Evolutionary conservation across 2,329 filamentous ascomycete genomes (phyloP).

Genomic region (Apiospora saccharicola): DNA sequence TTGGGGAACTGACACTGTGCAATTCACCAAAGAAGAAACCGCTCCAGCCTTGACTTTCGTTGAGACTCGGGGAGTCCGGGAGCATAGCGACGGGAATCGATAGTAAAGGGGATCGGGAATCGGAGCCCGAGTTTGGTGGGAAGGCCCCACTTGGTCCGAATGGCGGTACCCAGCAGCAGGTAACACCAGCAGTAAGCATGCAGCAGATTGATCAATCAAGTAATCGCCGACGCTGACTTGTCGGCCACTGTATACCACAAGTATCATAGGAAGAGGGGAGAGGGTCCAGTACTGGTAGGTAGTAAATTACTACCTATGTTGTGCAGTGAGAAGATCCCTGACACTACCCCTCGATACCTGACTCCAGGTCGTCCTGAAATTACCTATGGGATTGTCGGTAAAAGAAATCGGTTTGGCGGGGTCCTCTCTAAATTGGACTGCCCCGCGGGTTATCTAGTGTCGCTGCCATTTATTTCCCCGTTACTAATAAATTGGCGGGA

Average conservation of each 20-base stretch:
- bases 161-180: not conserved
- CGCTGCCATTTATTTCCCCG: not conserved
- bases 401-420: slow-evolving; percentile 5
- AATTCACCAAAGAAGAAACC: not conserved
- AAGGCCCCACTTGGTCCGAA: not conserved
- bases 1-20: too few relatives aligned
- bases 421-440: slow-evolving; percentile 13
- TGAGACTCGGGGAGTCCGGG: not conserved
- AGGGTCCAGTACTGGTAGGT: not conserved
- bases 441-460: not conserved
- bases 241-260: not conserved
- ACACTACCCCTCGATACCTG: not conserved
- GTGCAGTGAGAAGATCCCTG: not conserved
- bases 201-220: not conserved
- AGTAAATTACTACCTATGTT: too few relatives aligned
- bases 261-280: not conserved
- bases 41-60: not conserved
- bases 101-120: not conserved
- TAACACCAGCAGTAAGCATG: not conserved
- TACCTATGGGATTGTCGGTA: not conserved
- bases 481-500: slow-evolving; percentile 6
- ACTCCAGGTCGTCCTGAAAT: not conserved
- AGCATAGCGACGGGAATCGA: not conserved
- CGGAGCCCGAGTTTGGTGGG: slow-evolving; percentile 1
- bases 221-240: not conserved